A percentile compares a stretch with the other conserved stretches of the same genome.
Evolutionary conservation across 23 red algal species (phyloP).

Genomic region (Chondrus crispus): DNA sequence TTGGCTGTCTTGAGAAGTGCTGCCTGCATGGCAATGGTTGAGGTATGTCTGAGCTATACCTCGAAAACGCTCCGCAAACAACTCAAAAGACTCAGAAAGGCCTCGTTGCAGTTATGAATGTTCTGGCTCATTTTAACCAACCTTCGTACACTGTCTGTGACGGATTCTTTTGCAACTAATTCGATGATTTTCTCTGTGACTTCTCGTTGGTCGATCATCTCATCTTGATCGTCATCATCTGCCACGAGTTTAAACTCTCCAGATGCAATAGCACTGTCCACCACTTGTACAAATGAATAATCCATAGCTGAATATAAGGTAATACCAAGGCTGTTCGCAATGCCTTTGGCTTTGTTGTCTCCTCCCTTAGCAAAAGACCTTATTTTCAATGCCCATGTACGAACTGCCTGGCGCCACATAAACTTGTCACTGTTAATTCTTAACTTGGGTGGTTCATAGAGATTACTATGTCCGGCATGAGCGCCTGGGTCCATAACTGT

Average conservation of each 20-base stretch:
- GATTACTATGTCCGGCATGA: neutral
- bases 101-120: too few relatives aligned
- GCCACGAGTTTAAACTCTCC: neutral
- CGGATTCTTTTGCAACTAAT: neutral
- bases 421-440: neutral
- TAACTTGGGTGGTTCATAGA: neutral
- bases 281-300: neutral
- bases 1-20: neutral
- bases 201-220: neutral
- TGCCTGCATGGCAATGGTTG: neutral
- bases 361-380: constrained; percentile 5
- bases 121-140: neutral
- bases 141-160: neutral
- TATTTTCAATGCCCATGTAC: neutral
- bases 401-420: neutral
- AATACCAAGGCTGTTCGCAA: neutral
- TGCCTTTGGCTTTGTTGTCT: constrained; percentile 13
- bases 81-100: neutral
- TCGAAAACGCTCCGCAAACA: neutral
- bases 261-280: neutral
- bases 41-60: neutral
- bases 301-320: neutral
- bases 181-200: neutral
- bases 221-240: constrained; percentile 5
- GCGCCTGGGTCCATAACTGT: constrained; percentile 22